These are phyloP conservation scores for Pseudoscleropodium purum DNA, from an alignment of 225 moss, liverwort and hornwort genomes.

Conservation along the genomic window DNA sequence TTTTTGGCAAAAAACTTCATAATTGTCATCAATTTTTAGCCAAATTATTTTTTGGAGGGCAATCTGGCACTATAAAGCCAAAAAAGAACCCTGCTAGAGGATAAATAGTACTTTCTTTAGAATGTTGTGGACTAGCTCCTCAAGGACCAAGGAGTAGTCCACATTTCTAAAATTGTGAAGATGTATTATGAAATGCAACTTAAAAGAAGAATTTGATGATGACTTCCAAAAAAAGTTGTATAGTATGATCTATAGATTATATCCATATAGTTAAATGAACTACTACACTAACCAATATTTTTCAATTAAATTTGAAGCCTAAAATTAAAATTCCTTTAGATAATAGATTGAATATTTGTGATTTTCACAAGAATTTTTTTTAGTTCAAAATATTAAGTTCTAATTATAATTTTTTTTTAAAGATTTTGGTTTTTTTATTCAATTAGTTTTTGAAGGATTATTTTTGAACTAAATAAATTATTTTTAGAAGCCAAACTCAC, in stretches of 20 bases:
- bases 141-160: rapidly evolving
- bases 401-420: neutral
- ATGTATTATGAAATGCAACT: neutral
- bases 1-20: no score
- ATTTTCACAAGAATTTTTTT: neutral
- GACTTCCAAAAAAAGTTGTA: neutral
- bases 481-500: neutral
- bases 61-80: no score
- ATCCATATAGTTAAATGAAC: neutral
- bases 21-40: no score
- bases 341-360: neutral
- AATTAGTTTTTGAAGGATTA: neutral
- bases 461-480: neutral
- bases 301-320: neutral
- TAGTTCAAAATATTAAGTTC: rapidly evolving
- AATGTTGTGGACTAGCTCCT: neutral
- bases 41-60: no score
- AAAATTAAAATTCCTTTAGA: neutral
- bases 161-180: neutral
- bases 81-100: no score
- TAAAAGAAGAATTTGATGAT: neutral
- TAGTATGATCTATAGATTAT: neutral
- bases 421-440: neutral
- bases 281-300: neutral
- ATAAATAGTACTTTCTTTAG: rapidly evolving